Evolutionary conservation across 306 rosid genomes (phyloP).

Genomic region (Cicer judaicum): DNA sequence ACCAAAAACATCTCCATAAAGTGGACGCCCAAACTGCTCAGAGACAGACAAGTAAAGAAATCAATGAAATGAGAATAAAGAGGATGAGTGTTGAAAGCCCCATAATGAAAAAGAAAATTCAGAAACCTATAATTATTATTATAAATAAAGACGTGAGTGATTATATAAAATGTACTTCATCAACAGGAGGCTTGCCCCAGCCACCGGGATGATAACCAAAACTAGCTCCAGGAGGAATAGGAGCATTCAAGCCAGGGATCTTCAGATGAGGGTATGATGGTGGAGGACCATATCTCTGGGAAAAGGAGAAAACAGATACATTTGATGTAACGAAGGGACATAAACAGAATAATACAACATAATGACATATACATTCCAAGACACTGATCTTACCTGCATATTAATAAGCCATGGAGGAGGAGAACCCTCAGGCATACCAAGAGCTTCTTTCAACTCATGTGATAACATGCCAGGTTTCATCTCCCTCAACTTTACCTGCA

Average conservation of each 20-base stretch:
- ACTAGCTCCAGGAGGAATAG: constrained; percentile 95
- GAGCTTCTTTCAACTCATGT: constrained; percentile 94
- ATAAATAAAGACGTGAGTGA: not conserved
- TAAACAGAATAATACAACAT: constrained; percentile 28
- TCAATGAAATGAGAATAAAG: constrained; percentile 34
- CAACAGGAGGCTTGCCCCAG: constrained; percentile 99
- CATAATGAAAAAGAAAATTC: constrained; percentile 2
- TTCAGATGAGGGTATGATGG: constrained; percentile 97
- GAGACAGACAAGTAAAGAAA: constrained; percentile 37
- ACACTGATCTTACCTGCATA: constrained; percentile 77
- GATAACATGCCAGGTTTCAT: constrained; percentile 99
- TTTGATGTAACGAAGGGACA: constrained; percentile 25
- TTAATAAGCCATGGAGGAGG: constrained; percentile 99
- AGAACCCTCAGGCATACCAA: constrained; percentile 99
- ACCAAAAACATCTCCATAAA: constrained; percentile 98
- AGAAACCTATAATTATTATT: not conserved
- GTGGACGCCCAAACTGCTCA: constrained; percentile 82
- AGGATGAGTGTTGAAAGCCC: not conserved
- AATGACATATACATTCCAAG: constrained; percentile 25
- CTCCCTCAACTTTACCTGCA: constrained; percentile 95
- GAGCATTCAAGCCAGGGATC: constrained; percentile 98
- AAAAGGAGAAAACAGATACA: constrained; percentile 9
- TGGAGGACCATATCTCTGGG: constrained; percentile 97
- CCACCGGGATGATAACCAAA: constrained; percentile 99
- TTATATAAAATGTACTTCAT: constrained; percentile 62